A percentile compares a stretch with the other conserved stretches of the same genome.
Conservation (phyloP, 2,329 filamentous ascomycete genomes). For the Leptosphaerulina australis region DNA sequence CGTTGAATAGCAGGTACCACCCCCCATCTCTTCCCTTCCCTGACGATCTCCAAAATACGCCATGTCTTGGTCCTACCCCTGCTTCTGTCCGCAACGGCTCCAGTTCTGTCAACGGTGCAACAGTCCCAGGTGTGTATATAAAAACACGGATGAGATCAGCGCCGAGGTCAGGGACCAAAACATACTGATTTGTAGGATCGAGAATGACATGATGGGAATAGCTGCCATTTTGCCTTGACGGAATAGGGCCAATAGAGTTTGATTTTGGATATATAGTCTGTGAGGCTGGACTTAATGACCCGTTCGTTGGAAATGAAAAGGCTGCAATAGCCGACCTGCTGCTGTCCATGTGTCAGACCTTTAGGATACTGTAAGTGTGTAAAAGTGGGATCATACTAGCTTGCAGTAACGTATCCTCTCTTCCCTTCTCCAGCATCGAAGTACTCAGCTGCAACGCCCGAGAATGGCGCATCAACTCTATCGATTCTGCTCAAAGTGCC, state of each 20-base stretch:
- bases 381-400: conserved; percentile 17
- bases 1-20: conserved; percentile 21
- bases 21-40: not conserved
- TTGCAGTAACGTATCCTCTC: conserved; percentile 18
- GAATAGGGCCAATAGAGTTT: conserved; percentile 9
- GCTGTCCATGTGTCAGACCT: conserved; percentile 1
- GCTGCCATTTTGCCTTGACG: conserved; percentile 43
- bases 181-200: conserved; percentile 65
- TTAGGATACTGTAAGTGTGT: not conserved
- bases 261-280: conserved; percentile 17
- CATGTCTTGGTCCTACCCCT: conserved; percentile 68
- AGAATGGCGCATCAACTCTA: conserved; percentile 19
- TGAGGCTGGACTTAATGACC: conserved; percentile 3
- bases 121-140: conserved; percentile 51
- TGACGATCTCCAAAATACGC: conserved; percentile 56
- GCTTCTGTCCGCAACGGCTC: conserved; percentile 53
- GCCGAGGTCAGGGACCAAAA: conserved; percentile 69
- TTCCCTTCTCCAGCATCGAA: conserved; percentile 7
- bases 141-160: conserved; percentile 67
- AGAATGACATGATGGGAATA: conserved; percentile 61
- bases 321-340: conserved; percentile 19
- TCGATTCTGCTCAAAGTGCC: conserved; percentile 15
- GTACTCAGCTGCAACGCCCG: conserved; percentile 19
- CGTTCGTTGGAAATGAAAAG: conserved; percentile 11
- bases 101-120: conserved; percentile 52